These are phyloP conservation scores for Heliosperma pusillum DNA, from an alignment of 148 eudicot species.

Conservation along the genomic window DNA sequence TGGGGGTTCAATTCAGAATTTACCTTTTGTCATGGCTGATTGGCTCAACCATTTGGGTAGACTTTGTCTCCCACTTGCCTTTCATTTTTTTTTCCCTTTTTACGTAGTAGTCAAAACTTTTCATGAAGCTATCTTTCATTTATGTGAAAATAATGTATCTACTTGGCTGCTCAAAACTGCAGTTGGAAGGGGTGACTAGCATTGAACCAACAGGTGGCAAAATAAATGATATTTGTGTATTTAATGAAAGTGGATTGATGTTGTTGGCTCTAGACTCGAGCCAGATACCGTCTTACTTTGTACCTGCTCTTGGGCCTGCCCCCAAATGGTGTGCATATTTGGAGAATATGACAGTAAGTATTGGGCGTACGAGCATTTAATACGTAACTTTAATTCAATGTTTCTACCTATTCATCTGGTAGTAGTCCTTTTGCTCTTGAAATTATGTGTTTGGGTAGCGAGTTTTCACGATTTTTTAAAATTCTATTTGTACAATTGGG, in stretches of 20 bases:
- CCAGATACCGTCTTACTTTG: constrained; percentile 80
- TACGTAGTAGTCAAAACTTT: neutral
- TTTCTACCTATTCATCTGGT: neutral
- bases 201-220: constrained; percentile 81
- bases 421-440: neutral
- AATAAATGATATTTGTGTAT: constrained; percentile 83
- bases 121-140: neutral
- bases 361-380: constrained; percentile 11
- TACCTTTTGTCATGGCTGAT: constrained; percentile 11
- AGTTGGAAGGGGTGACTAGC: constrained; percentile 98
- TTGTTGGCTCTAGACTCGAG: constrained; percentile 75
- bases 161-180: constrained; percentile 20
- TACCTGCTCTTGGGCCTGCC: constrained; percentile 96
- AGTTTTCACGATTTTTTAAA: neutral
- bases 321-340: constrained; percentile 94
- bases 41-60: neutral
- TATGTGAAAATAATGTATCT: neutral
- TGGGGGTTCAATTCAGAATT: neutral
- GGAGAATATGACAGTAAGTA: constrained; percentile 69
- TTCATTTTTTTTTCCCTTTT: neutral
- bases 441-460: neutral
- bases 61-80: neutral
- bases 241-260: constrained; percentile 75
- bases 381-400: neutral
- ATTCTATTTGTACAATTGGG: constrained; percentile 12